Base-by-base conservation (phyloP, 257 asterid species). In the Fraxinus anomala region DNA sequence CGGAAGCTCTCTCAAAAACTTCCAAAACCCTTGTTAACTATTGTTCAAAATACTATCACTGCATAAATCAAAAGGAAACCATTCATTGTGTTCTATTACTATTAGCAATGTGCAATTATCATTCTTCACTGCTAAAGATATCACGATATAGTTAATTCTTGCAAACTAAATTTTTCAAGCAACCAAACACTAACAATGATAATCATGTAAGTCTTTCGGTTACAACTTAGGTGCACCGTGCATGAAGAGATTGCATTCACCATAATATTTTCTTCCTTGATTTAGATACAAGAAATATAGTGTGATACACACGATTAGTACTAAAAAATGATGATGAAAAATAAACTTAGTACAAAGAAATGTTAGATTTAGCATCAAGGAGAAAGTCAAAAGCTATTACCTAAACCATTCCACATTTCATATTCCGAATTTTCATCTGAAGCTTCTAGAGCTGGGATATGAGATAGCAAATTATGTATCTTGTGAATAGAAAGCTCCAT, bases 381-480 rank as follows among this genome's bases (percentile, higher is more conserved):
- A n/a, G 11, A 84, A 66, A 74, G 63, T 19, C 39, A 67, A 49
- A 44, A 74, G 72, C 72, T 67, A 70, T 84, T 82, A 94, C 99
- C 95, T 26, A 82, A 84, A 74, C 82, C 86, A 79, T 86, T 90
- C 97, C 94, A 94, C 96, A 87, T 89, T 82, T 90, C 81, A 56
- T 49, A 47, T 33, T 78, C 79, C 70, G 89, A 59, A 42, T 84
- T 82, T 72, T 84, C 91, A 80, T 82, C 82, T 21, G 80, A 80
- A 69, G 80, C 90, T 70, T 89, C 89, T 34, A 86, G 65, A 37
- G 85, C 87, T 61, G 92, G 97, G 80, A 90, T 85, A 71, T 44
- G 87, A 40, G 97, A 87, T 26, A 94, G 89, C 77, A 95, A 65
- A 76, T 79, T 70, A 83, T 85, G 81, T 75, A 93, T 83, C 92